phyloP scores from a whole-genome alignment of 495 filamentous ascomycete species.

The Platismatia glauca region DNA sequence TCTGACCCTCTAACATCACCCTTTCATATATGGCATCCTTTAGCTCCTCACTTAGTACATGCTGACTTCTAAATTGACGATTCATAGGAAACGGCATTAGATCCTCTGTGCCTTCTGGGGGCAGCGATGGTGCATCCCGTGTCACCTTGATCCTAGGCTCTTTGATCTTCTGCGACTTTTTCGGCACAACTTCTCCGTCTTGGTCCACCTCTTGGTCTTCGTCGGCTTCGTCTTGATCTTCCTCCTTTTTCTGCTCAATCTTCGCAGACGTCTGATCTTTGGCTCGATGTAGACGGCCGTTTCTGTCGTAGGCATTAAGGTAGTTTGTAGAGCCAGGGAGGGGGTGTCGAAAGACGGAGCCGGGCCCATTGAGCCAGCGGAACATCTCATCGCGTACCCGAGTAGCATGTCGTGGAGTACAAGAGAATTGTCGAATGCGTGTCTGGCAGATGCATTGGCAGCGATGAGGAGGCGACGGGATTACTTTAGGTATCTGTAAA shows the following conservation, averaged over 20 bases:
- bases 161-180: conserved; percentile 12
- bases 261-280: conserved; percentile 1
- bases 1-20: conserved; percentile 54
- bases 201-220: conserved; percentile 14
- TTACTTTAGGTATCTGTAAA: conserved; percentile 1
- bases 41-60: conserved; percentile 67
- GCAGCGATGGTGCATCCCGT: conserved; percentile 23
- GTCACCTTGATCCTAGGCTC: conserved; percentile 17
- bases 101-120: conserved; percentile 32
- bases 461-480: not conserved
- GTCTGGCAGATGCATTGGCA: conserved; percentile 18
- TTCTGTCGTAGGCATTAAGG: conserved; percentile 41
- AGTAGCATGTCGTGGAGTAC: conserved; percentile 36
- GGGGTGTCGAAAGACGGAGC: conserved; percentile 47
- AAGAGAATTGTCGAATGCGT: conserved; percentile 38
- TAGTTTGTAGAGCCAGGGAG: conserved; percentile 57
- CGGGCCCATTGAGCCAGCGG: conserved; percentile 55
- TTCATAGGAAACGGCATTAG: conserved; percentile 69
- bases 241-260: conserved; percentile 16
- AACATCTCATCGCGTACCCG: conserved; percentile 52
- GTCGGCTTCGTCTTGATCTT: conserved; percentile 15
- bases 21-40: conserved; percentile 64
- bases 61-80: conserved; percentile 55
- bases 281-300: conserved; percentile 33
- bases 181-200: conserved; percentile 15